Conservation (phyloP, 768 basidiomycete species). For the Mycena floridula region DNA sequence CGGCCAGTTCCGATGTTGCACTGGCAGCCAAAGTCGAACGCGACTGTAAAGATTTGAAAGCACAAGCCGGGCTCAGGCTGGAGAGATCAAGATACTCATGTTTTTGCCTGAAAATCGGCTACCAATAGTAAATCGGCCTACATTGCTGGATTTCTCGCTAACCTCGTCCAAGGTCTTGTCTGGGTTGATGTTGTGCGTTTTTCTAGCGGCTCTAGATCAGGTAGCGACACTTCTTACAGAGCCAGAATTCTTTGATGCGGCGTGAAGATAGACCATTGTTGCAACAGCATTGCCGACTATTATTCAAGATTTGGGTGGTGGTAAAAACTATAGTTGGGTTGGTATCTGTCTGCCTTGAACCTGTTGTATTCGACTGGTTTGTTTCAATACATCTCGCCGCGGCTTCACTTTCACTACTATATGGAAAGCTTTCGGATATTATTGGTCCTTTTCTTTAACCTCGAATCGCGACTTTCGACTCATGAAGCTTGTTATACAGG, state of each 20-base stretch:
- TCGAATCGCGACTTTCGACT: slow-evolving; percentile 19
- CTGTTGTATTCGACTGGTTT: slow-evolving; percentile 5
- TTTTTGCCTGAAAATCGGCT: not conserved
- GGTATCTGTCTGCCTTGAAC: slow-evolving; percentile 18
- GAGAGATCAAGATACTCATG: not conserved
- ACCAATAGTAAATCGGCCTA: slow-evolving; percentile 1
- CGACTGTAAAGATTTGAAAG: too few relatives aligned
- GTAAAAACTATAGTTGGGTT: slow-evolving; percentile 26
- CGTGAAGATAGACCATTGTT: slow-evolving; percentile 18
- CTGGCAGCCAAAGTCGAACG: too few relatives aligned
- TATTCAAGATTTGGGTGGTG: slow-evolving; percentile 20
- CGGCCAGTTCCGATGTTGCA: too few relatives aligned
- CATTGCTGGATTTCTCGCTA: not conserved
- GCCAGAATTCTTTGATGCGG: slow-evolving; percentile 20
- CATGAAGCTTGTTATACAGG: slow-evolving; percentile 32
- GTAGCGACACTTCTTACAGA: slow-evolving; percentile 3
- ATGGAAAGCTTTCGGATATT: slow-evolving; percentile 72
- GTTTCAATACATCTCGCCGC: slow-evolving; percentile 57
- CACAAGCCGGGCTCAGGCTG: not conserved
- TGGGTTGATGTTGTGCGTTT: not conserved
- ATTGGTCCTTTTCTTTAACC: not conserved
- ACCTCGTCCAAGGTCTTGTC: not conserved
- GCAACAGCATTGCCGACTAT: slow-evolving; percentile 31
- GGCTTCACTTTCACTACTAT: slow-evolving; percentile 61
- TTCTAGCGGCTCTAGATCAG: slow-evolving; percentile 5